Base-by-base conservation (phyloP, 208 protist species). In the Leishmania guyanensis region DNA sequence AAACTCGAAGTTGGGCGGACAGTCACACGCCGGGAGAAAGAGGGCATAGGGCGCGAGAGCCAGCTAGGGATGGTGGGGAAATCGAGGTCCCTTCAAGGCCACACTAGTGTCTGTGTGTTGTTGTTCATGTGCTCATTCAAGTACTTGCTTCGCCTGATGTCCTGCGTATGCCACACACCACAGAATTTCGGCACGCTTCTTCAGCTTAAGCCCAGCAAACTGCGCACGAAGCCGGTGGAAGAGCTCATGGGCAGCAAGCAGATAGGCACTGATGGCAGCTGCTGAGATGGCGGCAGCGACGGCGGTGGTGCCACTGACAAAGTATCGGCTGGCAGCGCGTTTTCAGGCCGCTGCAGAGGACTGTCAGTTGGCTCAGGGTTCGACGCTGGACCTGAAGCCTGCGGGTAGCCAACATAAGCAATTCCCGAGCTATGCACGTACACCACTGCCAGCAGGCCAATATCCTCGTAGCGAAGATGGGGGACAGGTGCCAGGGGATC, bases 401-500 rank as follows among this genome's bases (percentile, higher is more conserved):
- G 36, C 0, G 82, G 65, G 65, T 83, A 87, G 36, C 81, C 93
- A 17, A 93, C 86, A 78, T 96, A 96, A 2, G 87, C 85, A 16
- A 90, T 84, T 53, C 89, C 91, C 14, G 83, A 86, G 53, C 84
- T 75, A n/a, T 89, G 82, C 26, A 96, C 80, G 84, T 93, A 94
- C 66, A 95, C 73, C 48, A 92, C 89, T 12, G 90, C 93, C 33
- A 95, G 78, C 12, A 96, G 74, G 16, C 93, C 93, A 8, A 81
- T 43, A 26, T 16, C 36, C 43, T 85, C 83, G 78, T 93, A 89
- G 26, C 82, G 72, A 53, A 84, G n/a, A 20, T 51, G 56, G 14
- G 9, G 56, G 22, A n/a, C 22, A 62, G 74, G 56, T 9, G 53
- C 9, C 20, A 9, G 17, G 51, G 9, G 29, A 48, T 46, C 20